Evolutionary conservation across 306 rosid genomes (phyloP), one percentile per base, ranked within the genome.

Genomic region (Styphnolobium japonicum): DNA sequence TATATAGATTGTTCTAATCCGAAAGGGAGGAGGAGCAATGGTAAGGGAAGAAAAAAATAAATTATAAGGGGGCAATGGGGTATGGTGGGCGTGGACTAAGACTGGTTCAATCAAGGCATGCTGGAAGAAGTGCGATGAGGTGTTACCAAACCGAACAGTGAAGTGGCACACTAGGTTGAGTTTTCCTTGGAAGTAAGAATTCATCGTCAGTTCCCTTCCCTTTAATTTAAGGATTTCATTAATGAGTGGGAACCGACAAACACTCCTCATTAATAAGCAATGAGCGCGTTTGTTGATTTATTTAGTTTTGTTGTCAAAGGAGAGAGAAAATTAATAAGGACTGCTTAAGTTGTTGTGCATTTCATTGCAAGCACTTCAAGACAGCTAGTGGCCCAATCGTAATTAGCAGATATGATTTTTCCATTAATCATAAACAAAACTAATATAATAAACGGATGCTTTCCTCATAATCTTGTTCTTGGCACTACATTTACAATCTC

Each of bases 91-190:
- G 85, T 85, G 82, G 92, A 85, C 88, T 48, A 31, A 8, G 91
- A 83, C 85, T 82, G 31, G 85, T 84, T 94, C 87, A 89, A 82
- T 77, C 76, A 88, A 80, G 88, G 81, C 83, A 73, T 83, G 88
- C 71, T 61, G 61, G 62, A 56, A 65, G 78, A 40, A 65, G 39
- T 43, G 18, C 25, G 0, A 55, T 52, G 34, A 7, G 57, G 16
- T 65, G 71, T 73, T 64, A 78, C 70, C 72, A 60, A 58, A 79
- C 77, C 31, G 48, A 46, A 76, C 11, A 4, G 33, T 63, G 58
- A 66, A 67, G 48, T 72, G 67, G 64, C 67, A 60, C 39, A 46
- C 45, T 45, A 43, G 52, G 69, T 57, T 39, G 79, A 79, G 77
- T 64, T 36, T 75, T 48, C 5, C 11, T 56, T 62, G 76, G 60